phyloP scores from a whole-genome alignment of 768 basidiomycete species.

The Tubosaeta brunneosetosa region DNA sequence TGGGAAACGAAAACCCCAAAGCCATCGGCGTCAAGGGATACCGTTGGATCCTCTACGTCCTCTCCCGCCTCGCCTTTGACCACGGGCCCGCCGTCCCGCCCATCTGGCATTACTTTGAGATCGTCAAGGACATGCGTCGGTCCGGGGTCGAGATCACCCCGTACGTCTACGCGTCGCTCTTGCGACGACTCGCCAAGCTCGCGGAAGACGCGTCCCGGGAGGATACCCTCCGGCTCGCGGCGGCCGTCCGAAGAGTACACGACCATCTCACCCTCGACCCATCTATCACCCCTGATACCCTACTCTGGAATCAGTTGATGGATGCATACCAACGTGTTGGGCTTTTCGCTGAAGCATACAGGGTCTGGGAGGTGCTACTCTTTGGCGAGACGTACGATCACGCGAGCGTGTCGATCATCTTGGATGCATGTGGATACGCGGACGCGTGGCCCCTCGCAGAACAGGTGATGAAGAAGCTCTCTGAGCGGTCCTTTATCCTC shows the following conservation, averaged over 20 bases:
- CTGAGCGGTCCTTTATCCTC: constrained; percentile 45
- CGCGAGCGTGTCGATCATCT: constrained; percentile 71
- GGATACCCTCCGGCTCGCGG: constrained; percentile 35
- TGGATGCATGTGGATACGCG: constrained; percentile 77
- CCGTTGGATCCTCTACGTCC: constrained; percentile 56
- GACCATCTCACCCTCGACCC: constrained; percentile 75
- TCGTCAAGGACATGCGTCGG: constrained; percentile 75
- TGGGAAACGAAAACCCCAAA: constrained; percentile 22
- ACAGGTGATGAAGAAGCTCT: constrained; percentile 51
- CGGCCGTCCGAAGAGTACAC: constrained; percentile 61
- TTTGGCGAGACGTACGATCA: constrained; percentile 54
- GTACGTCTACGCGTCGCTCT: constrained; percentile 63
- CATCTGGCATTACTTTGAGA: constrained; percentile 60
- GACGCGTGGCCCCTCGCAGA: constrained; percentile 47
- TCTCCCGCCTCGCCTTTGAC: constrained; percentile 54
- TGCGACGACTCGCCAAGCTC: constrained; percentile 49
- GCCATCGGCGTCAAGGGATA: constrained; percentile 57
- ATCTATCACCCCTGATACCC: constrained; percentile 63
- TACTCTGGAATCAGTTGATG: constrained; percentile 82
- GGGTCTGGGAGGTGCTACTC: constrained; percentile 76
- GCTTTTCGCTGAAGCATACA: constrained; percentile 64
- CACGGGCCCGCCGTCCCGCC: constrained; percentile 37
- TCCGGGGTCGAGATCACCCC: constrained; percentile 54
- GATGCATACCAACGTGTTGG: constrained; percentile 80
- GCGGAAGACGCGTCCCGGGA: constrained; percentile 31